Conservation (phyloP, 2,329 filamentous ascomycete species). For the Trichoderma koningii region DNA sequence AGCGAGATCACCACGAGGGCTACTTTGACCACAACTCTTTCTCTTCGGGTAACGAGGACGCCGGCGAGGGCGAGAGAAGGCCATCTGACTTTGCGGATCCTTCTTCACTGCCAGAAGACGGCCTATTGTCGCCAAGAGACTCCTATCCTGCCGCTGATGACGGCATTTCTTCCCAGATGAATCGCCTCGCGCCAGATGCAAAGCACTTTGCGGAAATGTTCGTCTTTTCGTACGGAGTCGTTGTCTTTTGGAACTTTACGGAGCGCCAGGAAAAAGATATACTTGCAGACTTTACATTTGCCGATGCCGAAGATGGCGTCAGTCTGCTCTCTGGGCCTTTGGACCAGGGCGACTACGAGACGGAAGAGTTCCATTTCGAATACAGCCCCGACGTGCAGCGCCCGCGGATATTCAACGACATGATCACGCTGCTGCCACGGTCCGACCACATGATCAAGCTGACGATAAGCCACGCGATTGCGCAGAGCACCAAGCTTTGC, state of each 20-base stretch:
- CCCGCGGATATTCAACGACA: slow-evolving; percentile 95
- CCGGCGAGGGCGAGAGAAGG: slow-evolving; percentile 36
- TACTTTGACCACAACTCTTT: slow-evolving; percentile 79
- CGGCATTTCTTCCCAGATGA: slow-evolving; percentile 53
- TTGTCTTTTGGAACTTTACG: slow-evolving; percentile 98
- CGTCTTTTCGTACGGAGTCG: slow-evolving; percentile 94
- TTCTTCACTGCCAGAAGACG: slow-evolving; percentile 35
- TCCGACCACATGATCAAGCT: slow-evolving; percentile 98
- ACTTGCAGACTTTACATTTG: slow-evolving; percentile 90
- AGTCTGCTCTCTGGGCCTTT: slow-evolving; percentile 77
- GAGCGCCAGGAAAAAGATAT: slow-evolving; percentile 96
- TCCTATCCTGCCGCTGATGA: slow-evolving; percentile 42
- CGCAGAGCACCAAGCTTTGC: slow-evolving; percentile 93
- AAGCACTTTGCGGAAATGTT: slow-evolving; percentile 93
- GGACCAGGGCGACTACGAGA: slow-evolving; percentile 90
- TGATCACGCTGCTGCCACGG: slow-evolving; percentile 92
- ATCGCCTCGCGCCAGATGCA: slow-evolving; percentile 67
- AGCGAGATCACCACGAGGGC: slow-evolving; percentile 84
- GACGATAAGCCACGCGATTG: slow-evolving; percentile 95
- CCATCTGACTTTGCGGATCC: slow-evolving; percentile 39
- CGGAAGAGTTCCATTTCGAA: slow-evolving; percentile 97
- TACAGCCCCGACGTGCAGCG: slow-evolving; percentile 85
- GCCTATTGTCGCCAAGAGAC: slow-evolving; percentile 33
- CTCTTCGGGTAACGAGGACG: slow-evolving; percentile 37
- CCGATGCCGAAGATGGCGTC: slow-evolving; percentile 63